These are phyloP conservation scores for Saksenaea vasiformis DNA, from an alignment of 371 early-diverging fungal genomes.

Conservation along the genomic window DNA sequence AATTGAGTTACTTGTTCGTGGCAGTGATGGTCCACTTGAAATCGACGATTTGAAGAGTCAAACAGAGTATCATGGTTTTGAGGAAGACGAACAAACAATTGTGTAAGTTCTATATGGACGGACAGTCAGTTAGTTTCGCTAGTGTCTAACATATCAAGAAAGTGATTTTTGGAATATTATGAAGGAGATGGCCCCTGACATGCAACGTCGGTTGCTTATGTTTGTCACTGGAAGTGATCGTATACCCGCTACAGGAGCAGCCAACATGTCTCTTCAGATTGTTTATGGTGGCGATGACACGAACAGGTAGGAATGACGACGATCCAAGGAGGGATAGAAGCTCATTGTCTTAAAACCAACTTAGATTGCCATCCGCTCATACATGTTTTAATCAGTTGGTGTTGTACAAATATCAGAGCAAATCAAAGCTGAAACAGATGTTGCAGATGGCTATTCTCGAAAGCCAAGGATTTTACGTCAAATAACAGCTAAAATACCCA, in stretches of 20 bases:
- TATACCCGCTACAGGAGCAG: conserved; percentile 89
- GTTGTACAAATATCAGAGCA: conserved; percentile 77
- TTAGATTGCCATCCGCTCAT: conserved; percentile 88
- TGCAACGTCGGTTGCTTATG: conserved; percentile 82
- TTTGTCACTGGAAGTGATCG: conserved; percentile 98
- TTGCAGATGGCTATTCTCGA: conserved; percentile 82
- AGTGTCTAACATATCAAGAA: neutral
- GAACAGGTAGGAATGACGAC: conserved; percentile 37
- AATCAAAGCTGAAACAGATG: conserved; percentile 79
- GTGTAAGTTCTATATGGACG: conserved; percentile 25
- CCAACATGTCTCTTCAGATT: conserved; percentile 77
- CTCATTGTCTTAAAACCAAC: no score
- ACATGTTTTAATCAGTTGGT: conserved; percentile 98
- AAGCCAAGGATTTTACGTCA: conserved; percentile 91
- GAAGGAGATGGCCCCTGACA: conserved; percentile 63
- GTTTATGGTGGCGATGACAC: conserved; percentile 74
- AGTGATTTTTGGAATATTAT: conserved; percentile 91
- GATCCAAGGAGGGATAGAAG: no score
- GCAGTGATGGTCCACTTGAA: conserved; percentile 84
- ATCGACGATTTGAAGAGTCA: conserved; percentile 76
- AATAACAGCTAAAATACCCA: conserved; percentile 34
- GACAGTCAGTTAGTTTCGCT: neutral
- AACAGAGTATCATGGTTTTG: conserved; percentile 83
- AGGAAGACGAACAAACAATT: conserved; percentile 60
- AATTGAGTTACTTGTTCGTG: conserved; percentile 94